Evolutionary conservation across 176 grass and related monocot genomes (phyloP).

Genomic region (Avena eriantha): DNA sequence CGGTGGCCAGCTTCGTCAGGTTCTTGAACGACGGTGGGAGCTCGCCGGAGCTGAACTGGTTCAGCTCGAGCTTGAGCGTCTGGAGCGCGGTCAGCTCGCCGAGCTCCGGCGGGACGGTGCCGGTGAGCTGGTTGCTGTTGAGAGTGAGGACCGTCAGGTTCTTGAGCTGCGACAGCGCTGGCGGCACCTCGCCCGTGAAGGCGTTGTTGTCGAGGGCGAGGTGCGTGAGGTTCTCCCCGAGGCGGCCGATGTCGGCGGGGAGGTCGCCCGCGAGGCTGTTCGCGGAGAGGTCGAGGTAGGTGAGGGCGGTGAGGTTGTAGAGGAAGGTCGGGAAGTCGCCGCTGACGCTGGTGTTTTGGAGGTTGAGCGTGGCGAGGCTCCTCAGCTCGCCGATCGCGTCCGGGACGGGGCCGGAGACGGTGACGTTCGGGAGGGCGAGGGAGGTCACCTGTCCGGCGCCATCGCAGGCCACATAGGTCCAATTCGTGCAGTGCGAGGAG

Average conservation of each 20-base stretch:
- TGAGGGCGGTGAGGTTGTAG: constrained; percentile 54
- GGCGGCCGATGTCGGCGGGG: constrained; percentile 51
- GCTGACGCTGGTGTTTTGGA: constrained; percentile 59
- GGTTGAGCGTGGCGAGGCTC: constrained; percentile 53
- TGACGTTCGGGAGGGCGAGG: constrained; percentile 42
- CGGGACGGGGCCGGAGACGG: constrained; percentile 50
- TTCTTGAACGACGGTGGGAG: constrained; percentile 69
- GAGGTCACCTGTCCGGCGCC: constrained; percentile 24
- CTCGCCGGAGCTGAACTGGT: constrained; percentile 31
- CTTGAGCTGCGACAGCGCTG: constrained; percentile 29
- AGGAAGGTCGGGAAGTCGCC: constrained; percentile 60
- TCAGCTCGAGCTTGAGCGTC: constrained; percentile 53
- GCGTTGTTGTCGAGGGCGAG: constrained; percentile 42
- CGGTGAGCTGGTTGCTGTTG: constrained; percentile 54
- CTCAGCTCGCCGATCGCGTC: constrained; percentile 55
- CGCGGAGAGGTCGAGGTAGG: constrained; percentile 32
- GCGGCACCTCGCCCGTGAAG: constrained; percentile 39
- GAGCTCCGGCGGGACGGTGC: constrained; percentile 55
- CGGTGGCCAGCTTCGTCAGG: constrained; percentile 40
- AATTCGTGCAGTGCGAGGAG: constrained; percentile 26
- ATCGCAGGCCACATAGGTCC: constrained; percentile 44
- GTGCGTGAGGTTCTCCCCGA: constrained; percentile 6
- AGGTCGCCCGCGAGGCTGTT: constrained; percentile 57
- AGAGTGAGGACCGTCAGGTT: constrained; percentile 49
- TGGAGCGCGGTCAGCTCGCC: constrained; percentile 56